Base-by-base conservation (phyloP, 371 early-diverging fungal genomes). In the Lichtheimia hyalospora region DNA sequence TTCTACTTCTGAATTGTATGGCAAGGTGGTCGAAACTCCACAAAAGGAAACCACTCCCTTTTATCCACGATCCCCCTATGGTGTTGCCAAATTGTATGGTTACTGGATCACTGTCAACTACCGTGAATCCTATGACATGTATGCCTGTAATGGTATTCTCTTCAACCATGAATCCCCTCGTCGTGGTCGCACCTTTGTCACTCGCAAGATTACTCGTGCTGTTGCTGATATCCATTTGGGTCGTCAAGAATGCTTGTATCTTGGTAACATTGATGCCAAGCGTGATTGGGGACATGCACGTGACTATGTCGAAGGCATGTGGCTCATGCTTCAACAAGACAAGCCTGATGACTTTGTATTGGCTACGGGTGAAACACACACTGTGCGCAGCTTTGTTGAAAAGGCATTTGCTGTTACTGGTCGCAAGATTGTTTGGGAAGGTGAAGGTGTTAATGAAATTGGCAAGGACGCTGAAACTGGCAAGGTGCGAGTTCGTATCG, bases 221-320 rank as follows among this genome's bases (percentile, higher is more conserved):
- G 92, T 93, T 10, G 92, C 93, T 20, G 80, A 85, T 70, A 92
- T 93, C 61, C 82, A 84, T 57, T 69, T 88, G 52, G 88, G 87
- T 25, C 79, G 83, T 62, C 85, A 89, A 64, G 81, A 87, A 21
- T 89, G 89, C 69, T 57, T 93, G 21, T 87, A 87, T 67, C 70
- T 93, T 6, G 94, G 94, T 61, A 93, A 93, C 70, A 76, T 93
- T 41, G 91, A 93, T 71, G 86, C 94, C 50, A 86, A 86, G 77
- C 85, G 94, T 73, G 92, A 92, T 77, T 93, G 94, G 94, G 93
- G 94, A 49, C 92, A 93, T 69, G 94, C 92, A 18, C 81, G 86
- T 52, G 94, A 93, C 65, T 93, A 93, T 68, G 78, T 92, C 61
- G 90, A 90, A 77, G 94, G 92, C 57, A 93, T 92, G 94, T 91